Conservation (phyloP, 495 filamentous ascomycete species). For the Saxophila tyrrhenica region DNA sequence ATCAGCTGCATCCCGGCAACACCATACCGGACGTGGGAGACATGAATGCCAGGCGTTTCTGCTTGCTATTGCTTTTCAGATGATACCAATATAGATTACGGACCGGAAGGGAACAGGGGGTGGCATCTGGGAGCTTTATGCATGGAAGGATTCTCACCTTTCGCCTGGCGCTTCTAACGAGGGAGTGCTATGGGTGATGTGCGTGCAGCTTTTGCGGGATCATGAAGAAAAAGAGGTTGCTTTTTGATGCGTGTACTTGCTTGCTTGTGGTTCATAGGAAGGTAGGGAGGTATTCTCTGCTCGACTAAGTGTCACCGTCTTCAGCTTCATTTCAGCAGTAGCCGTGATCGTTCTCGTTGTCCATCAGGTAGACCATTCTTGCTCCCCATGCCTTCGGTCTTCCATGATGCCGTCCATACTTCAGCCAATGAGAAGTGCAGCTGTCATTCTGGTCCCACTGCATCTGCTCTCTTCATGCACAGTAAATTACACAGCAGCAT, state of each 20-base stretch:
- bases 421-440: not conserved
- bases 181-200: not conserved
- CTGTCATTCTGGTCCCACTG: not conserved
- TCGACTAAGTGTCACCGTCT: not conserved
- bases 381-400: too few species aligned
- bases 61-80: conserved; percentile 1
- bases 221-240: not conserved
- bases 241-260: not conserved
- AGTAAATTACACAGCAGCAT: not conserved
- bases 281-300: not conserved
- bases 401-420: not conserved
- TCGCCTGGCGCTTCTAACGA: not conserved
- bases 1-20: conserved; percentile 3
- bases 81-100: conserved; percentile 10
- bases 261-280: not conserved
- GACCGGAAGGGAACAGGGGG: too few species aligned
- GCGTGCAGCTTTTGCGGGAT: not conserved
- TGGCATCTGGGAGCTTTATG: not conserved
- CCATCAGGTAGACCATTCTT: too few species aligned
- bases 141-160: not conserved
- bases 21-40: not conserved
- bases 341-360: too few species aligned
- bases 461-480: not conserved
- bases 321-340: too few species aligned
- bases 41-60: not conserved